Evolutionary conservation across 1,284 basidiomycete species (phyloP).

Genomic region (Malassezia sp.): DNA sequence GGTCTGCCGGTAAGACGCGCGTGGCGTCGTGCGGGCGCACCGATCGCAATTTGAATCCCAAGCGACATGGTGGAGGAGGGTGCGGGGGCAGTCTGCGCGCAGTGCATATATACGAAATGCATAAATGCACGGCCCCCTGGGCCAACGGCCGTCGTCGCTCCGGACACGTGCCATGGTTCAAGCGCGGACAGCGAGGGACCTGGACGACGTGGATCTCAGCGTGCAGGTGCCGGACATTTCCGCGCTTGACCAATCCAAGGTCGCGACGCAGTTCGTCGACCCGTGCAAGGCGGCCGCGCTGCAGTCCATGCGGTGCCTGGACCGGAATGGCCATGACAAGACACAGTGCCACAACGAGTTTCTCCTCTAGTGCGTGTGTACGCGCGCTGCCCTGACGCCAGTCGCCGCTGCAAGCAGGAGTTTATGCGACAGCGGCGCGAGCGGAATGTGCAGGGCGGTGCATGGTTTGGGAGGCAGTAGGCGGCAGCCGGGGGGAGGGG

Average conservation of each 20-base stretch:
- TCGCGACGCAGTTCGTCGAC: slow-evolving; percentile 33
- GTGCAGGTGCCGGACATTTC: slow-evolving; percentile 14
- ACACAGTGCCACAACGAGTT: slow-evolving; percentile 35
- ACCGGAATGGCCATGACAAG: slow-evolving; percentile 36
- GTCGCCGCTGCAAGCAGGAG: slow-evolving; percentile 15
- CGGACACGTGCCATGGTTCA: too few relatives aligned
- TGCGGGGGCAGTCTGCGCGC: background rate
- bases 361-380: slow-evolving; percentile 28
- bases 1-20: slow-evolving; percentile 16
- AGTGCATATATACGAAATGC: too few relatives aligned
- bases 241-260: too few relatives aligned
- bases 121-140: too few relatives aligned
- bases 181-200: slow-evolving; percentile 3
- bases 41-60: slow-evolving; percentile 33
- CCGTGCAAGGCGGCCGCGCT: slow-evolving; percentile 40
- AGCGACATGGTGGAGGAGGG: slow-evolving; percentile 15
- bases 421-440: slow-evolving; percentile 5
- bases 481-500: too few relatives aligned
- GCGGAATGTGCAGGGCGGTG: background rate
- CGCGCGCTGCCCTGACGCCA: background rate
- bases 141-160: too few relatives aligned
- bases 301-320: slow-evolving; percentile 40
- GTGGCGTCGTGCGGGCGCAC: background rate
- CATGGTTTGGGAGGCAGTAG: background rate
- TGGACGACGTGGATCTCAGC: slow-evolving; percentile 22